Conservation (phyloP, 2,329 filamentous ascomycete species). For the Mycosphaerella arachidis region DNA sequence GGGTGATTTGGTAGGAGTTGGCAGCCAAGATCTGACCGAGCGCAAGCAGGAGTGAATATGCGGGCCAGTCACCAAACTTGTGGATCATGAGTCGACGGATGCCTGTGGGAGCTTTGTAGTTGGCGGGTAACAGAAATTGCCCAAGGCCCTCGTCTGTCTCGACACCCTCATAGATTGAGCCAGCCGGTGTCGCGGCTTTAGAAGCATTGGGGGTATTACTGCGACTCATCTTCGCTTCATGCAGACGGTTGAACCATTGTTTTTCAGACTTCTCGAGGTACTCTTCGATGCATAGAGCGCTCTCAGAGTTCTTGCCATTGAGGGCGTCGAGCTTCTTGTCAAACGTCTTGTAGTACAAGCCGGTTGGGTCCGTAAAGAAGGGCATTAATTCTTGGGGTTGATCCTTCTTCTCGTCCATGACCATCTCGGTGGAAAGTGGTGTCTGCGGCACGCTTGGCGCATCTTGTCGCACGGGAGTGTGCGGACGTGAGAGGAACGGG, state of each 20-base stretch:
- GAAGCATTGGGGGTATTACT: constrained; percentile 33
- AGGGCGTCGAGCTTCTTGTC: constrained; percentile 54
- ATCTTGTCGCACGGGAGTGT: constrained; percentile 24
- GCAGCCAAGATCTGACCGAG: constrained; percentile 61
- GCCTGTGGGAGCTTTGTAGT: constrained; percentile 55
- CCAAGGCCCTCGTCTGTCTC: constrained; percentile 40
- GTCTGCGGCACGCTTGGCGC: constrained; percentile 25
- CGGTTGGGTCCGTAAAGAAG: constrained; percentile 62
- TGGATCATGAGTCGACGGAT: constrained; percentile 53
- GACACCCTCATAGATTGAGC: constrained; percentile 40
- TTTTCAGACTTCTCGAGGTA: constrained; percentile 63
- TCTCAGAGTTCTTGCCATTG: constrained; percentile 54
- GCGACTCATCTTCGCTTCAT: constrained; percentile 55
- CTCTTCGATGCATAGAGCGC: constrained; percentile 59
- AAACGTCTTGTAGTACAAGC: constrained; percentile 57
- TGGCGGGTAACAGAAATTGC: constrained; percentile 53
- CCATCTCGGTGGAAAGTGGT: constrained; percentile 50
- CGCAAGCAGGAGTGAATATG: constrained; percentile 59
- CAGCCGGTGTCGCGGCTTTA: constrained; percentile 33
- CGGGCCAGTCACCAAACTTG: constrained; percentile 59
- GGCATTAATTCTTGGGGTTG: constrained; percentile 63
- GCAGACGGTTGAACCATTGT: constrained; percentile 59
- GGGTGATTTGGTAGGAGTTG: constrained; percentile 64
- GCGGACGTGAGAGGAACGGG: constrained; percentile 27
- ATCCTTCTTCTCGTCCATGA: constrained; percentile 58